These are phyloP conservation scores for Pichia paraexigua DNA, from an alignment of 805 yeast genomes.

Conservation along the genomic window DNA sequence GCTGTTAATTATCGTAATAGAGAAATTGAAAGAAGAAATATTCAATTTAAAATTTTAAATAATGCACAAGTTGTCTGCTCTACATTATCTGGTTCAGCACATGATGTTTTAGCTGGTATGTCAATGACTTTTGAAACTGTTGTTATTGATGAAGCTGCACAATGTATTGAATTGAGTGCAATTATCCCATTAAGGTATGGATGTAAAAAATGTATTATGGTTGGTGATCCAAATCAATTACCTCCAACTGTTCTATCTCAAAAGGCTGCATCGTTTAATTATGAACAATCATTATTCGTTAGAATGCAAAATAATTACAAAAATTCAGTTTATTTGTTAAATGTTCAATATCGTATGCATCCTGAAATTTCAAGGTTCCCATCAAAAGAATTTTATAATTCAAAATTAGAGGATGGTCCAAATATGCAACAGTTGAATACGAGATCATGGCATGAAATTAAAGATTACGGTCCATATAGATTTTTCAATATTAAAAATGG, in stretches of 20 bases:
- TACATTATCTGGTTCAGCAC: slow-evolving; percentile 91
- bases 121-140: slow-evolving; percentile 82
- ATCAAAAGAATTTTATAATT: slow-evolving; percentile 69
- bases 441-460: slow-evolving; percentile 66
- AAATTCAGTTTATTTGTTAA: slow-evolving; percentile 59
- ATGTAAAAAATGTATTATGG: slow-evolving; percentile 85
- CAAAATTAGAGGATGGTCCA: slow-evolving; percentile 69
- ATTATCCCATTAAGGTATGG: slow-evolving; percentile 91
- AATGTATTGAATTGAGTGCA: slow-evolving; percentile 87
- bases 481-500: slow-evolving; percentile 65
- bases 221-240: slow-evolving; percentile 96
- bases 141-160: slow-evolving; percentile 95
- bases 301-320: slow-evolving; percentile 72
- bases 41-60: slow-evolving; percentile 63
- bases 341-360: slow-evolving; percentile 97
- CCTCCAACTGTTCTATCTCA: slow-evolving; percentile 95
- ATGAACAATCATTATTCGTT: slow-evolving; percentile 90
- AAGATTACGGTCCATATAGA: slow-evolving; percentile 61
- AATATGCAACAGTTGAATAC: slow-evolving; percentile 51
- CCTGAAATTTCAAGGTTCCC: slow-evolving; percentile 87
- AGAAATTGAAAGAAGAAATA: slow-evolving; percentile 68
- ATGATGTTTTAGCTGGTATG: slow-evolving; percentile 68
- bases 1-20: slow-evolving; percentile 62
- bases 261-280: slow-evolving; percentile 68
- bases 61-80: slow-evolving; percentile 84